These are phyloP conservation scores for Colletotrichum sp. DNA, from an alignment of 2,329 filamentous ascomycete genomes.

Conservation along the genomic window DNA sequence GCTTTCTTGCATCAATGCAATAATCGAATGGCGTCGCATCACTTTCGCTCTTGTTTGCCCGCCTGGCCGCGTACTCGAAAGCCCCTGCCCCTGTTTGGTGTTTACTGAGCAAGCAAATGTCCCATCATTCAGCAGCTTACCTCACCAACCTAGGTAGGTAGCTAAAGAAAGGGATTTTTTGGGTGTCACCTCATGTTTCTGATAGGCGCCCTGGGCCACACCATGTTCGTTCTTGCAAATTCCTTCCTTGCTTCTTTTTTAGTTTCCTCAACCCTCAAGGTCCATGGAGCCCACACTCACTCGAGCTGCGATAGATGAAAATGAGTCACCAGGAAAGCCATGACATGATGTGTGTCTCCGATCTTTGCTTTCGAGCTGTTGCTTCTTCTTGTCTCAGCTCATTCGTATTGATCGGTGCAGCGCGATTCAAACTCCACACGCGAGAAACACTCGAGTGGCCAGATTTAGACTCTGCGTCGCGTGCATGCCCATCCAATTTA, in stretches of 20 bases:
- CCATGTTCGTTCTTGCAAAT: not conserved
- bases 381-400: slow-evolving; percentile 8
- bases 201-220: not conserved
- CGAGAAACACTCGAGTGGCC: not conserved
- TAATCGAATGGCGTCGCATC: not conserved
- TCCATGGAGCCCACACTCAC: not conserved
- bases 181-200: not conserved
- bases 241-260: not conserved
- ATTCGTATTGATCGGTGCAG: not conserved
- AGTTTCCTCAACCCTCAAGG: not conserved
- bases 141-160: not conserved
- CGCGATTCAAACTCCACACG: not conserved
- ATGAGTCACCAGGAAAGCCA: not conserved
- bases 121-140: not conserved
- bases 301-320: not conserved
- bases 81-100: not conserved
- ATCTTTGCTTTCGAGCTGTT: slow-evolving; percentile 3
- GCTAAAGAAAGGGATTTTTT: not conserved
- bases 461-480: not conserved
- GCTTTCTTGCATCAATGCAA: not conserved
- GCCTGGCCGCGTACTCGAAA: not conserved
- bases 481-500: not conserved
- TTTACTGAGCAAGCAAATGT: not conserved
- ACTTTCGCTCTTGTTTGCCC: not conserved
- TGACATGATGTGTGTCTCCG: not conserved